A percentile compares a stretch with the other conserved stretches of the same genome.
phyloP scores from a whole-genome alignment of 768 basidiomycete genomes.

The Mycena maculata region DNA sequence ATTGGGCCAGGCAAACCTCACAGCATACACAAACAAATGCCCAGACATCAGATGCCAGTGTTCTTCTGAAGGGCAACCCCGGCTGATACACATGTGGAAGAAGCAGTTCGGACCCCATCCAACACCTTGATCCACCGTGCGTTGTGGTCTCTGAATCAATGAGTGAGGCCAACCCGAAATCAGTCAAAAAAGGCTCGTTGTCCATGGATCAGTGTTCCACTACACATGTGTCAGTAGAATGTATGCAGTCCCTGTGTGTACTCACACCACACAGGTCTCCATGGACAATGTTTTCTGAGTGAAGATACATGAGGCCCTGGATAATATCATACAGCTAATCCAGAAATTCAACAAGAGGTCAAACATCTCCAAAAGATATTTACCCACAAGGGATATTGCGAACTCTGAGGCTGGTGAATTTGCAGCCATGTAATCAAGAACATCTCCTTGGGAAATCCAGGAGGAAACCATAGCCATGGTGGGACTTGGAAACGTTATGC shows the following conservation, averaged over 20 bases:
- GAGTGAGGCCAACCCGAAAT: conserved; percentile 35
- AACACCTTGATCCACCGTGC: background rate
- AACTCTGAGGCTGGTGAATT: conserved; percentile 13
- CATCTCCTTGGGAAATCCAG: background rate
- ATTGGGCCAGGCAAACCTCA: too few relatives aligned
- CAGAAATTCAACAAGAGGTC: background rate
- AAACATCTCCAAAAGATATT: too few relatives aligned
- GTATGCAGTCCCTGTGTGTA: background rate
- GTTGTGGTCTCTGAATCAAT: conserved; percentile 20
- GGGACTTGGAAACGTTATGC: background rate
- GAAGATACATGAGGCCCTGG: conserved; percentile 2
- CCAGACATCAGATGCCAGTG: conserved; percentile 12
- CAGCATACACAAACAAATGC: too few relatives aligned
- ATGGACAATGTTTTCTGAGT: too few relatives aligned
- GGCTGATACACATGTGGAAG: background rate
- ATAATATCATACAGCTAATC: background rate
- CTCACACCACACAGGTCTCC: conserved; percentile 18
- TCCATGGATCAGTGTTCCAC: conserved; percentile 33
- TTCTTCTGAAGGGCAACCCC: background rate
- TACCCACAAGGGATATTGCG: background rate
- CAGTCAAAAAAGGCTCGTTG: conserved; percentile 28
- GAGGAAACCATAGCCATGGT: conserved; percentile 19
- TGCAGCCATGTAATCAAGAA: conserved; percentile 22
- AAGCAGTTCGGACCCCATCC: conserved; percentile 17
- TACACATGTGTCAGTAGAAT: background rate